Conservation (phyloP, 169 alveolate genomes). For the Plasmodium gonderi region DNA sequence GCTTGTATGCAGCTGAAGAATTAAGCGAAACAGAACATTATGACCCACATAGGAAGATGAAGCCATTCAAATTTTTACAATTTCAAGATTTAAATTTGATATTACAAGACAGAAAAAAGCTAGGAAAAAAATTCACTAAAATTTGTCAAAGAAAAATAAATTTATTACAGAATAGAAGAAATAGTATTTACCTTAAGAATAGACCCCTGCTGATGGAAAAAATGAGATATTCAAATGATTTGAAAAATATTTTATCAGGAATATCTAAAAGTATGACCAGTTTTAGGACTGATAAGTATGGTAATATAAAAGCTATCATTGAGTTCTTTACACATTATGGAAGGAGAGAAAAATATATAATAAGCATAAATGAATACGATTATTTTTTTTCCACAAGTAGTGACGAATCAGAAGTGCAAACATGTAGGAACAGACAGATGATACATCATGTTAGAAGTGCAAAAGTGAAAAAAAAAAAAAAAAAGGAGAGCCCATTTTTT, state of each 20-base stretch:
- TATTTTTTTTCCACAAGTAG: slow-evolving; percentile 5
- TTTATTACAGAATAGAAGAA: not conserved
- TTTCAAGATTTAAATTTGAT: not conserved
- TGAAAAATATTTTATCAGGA: not conserved
- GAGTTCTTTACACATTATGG: slow-evolving; percentile 2
- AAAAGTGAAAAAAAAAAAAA: not conserved
- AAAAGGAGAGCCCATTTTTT: not conserved
- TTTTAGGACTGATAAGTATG: slow-evolving; percentile 2
- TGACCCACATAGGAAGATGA: not conserved
- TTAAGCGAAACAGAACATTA: slow-evolving; percentile 3
- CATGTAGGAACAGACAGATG: not conserved
- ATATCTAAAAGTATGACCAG: slow-evolving; percentile 7
- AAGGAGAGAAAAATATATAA: not conserved
- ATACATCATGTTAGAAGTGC: not conserved
- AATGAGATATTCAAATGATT: not conserved
- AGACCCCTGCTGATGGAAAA: not conserved
- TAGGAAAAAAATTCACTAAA: not conserved
- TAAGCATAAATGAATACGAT: slow-evolving; percentile 23
- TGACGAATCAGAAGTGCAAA: not conserved
- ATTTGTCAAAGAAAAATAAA: not conserved
- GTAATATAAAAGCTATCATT: slow-evolving; percentile 14
- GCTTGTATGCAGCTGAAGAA: slow-evolving; percentile 27
- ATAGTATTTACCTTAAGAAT: not conserved
- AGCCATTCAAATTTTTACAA: slow-evolving; percentile 11
- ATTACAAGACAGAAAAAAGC: slow-evolving; percentile 14